phyloP scores from a whole-genome alignment of 1,284 basidiomycete genomes.

The Tylopilus orsonianus region DNA sequence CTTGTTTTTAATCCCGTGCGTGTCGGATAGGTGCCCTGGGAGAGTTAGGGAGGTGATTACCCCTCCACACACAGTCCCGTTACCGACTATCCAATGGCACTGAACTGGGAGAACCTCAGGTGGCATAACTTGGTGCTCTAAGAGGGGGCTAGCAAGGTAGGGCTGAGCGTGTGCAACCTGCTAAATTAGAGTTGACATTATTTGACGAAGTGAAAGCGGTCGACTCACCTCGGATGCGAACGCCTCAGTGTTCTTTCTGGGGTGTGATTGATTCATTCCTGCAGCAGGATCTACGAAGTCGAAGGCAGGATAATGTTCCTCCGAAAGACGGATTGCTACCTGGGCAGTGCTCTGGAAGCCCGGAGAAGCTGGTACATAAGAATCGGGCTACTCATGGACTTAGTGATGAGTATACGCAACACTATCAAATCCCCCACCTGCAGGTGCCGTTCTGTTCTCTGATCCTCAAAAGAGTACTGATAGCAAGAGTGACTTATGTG shows the following conservation, averaged over 20 bases:
- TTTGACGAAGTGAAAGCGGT: background rate
- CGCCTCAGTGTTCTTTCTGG: background rate
- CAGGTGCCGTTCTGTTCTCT: background rate
- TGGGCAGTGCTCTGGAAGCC: background rate
- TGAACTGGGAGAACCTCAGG: background rate
- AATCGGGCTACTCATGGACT: conserved; percentile 4
- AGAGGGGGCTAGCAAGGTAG: no score
- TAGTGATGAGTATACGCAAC: background rate
- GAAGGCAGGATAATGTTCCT: background rate
- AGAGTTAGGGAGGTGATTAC: background rate
- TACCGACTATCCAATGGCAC: conserved; percentile 12
- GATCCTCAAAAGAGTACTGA: background rate
- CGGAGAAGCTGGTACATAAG: no score
- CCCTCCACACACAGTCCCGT: conserved; percentile 5
- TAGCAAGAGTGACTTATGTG: no score
- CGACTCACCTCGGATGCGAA: background rate
- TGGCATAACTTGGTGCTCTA: background rate
- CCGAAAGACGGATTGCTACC: background rate
- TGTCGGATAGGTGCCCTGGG: conserved; percentile 15
- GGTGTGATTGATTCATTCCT: background rate
- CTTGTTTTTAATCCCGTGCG: conserved; percentile 15
- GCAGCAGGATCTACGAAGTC: background rate
- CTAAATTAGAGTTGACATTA: background rate
- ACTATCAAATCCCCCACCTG: background rate
- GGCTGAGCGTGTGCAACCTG: background rate